phyloP scores from a whole-genome alignment of 2,329 filamentous ascomycete genomes.

The Fusarium sp. region DNA sequence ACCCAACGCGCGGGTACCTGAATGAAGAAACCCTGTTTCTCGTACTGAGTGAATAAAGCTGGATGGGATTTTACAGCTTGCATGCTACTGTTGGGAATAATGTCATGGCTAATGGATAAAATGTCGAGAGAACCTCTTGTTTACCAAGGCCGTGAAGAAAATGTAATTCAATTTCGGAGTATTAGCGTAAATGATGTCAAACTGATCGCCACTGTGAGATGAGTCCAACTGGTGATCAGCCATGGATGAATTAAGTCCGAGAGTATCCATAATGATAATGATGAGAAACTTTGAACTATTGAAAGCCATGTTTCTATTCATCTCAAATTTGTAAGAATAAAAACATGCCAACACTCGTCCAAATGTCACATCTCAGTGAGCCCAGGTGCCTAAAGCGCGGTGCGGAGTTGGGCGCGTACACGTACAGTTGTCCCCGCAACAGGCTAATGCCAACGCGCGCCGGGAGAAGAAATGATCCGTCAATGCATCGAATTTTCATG shows the following conservation, averaged over 20 bases:
- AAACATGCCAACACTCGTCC: neutral
- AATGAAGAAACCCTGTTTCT: too few relatives aligned
- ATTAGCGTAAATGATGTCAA: neutral
- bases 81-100: too few relatives aligned
- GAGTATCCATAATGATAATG: neutral
- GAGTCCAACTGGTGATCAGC: neutral
- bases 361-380: neutral
- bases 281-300: neutral
- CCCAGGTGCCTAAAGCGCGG: neutral
- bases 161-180: too few relatives aligned
- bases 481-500: constrained; percentile 32
- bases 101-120: too few relatives aligned
- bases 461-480: constrained; percentile 39
- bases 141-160: too few relatives aligned
- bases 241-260: too few relatives aligned
- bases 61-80: too few relatives aligned
- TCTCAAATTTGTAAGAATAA: too few relatives aligned
- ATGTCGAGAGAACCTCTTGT: too few relatives aligned
- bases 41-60: too few relatives aligned
- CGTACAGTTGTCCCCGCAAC: constrained; percentile 34
- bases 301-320: too few relatives aligned
- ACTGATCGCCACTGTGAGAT: constrained; percentile 4
- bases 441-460: constrained; percentile 18
- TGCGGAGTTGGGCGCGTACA: neutral
- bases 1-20: too few relatives aligned